Base-by-base conservation (phyloP, 2,329 filamentous ascomycete genomes). In the Fusarium citri region DNA sequence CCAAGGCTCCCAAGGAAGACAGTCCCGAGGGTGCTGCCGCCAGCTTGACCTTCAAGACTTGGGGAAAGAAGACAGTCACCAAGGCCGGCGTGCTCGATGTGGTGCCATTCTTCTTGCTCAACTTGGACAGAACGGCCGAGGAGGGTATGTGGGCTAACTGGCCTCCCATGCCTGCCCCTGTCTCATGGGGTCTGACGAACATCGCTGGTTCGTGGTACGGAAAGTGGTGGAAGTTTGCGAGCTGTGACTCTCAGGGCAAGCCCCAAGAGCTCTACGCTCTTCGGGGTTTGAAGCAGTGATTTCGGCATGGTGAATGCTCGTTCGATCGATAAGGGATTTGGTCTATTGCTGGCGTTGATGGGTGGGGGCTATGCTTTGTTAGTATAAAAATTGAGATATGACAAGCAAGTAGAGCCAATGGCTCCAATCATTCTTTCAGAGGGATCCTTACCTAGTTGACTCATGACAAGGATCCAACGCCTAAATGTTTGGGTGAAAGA, bases 191-290 rank as follows among this genome's bases (percentile, higher is more conserved):
- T 0, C 72, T 91, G 65, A 82, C 86, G 37, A 90, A 89, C 71
- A 77, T 90, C 45, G 87, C 82, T 3, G 88, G 87, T 3, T 82
- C 85, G 37, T 86, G 83, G 78, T 83, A 90, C 69, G 83, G 83
- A 37, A 80, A 83, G 5, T 86, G 85, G 84, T 91, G 89, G 89
- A 88, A 85, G 79, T 92, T 91, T 80, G 83, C 87, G 31, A 90
- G 88, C 72, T 91, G 89, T 72, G 85, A 88, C 72, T 78, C 81
- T 6, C 74, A 78, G 1, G 88, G 88, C 4, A 78, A 79, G 73
- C 87, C 86, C 45, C 84, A 84, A 76, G 82, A 85, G 76, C 72
- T 90, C 66, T 86, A 86, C 72, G 87, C 87, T 6, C 72, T 86
- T 64, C 76, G 77, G 41, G 47, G 41, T 15, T 28, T 65, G 31